Percentiles rank a stretch among this genome's conserved stretches.
Conservation (phyloP, 208 protist species). For the Trichomonas tenax region DNA sequence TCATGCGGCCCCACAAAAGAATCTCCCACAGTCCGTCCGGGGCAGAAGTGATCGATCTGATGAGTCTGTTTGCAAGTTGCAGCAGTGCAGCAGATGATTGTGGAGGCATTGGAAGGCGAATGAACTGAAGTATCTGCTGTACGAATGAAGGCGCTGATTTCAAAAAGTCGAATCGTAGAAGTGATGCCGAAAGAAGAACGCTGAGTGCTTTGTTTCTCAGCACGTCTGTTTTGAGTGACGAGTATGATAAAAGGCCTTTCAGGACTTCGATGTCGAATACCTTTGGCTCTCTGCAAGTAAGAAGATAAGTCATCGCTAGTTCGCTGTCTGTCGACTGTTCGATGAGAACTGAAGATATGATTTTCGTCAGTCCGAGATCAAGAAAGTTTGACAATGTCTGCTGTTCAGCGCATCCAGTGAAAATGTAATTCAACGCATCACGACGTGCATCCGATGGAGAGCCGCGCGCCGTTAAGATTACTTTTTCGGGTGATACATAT, state of each 20-base stretch:
- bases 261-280: neutral
- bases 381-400: neutral
- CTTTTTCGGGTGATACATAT: neutral
- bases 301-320: neutral
- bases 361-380: neutral
- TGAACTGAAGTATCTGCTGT: neutral
- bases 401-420: neutral
- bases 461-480: neutral
- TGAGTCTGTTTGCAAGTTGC: neutral
- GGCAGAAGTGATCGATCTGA: neutral
- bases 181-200: neutral
- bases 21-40: neutral
- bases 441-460: neutral
- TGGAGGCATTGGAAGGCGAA: neutral
- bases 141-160: neutral
- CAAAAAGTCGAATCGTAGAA: neutral
- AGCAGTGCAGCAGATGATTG: neutral
- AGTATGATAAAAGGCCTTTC: neutral
- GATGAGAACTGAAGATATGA: neutral
- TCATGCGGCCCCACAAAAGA: neutral
- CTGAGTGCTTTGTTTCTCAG: neutral
- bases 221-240: neutral
- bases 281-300: neutral
- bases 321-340: neutral
- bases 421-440: neutral